These are phyloP conservation scores for Sphaerulina vaccinii DNA, from an alignment of 2,329 filamentous ascomycete genomes.

Conservation along the genomic window DNA sequence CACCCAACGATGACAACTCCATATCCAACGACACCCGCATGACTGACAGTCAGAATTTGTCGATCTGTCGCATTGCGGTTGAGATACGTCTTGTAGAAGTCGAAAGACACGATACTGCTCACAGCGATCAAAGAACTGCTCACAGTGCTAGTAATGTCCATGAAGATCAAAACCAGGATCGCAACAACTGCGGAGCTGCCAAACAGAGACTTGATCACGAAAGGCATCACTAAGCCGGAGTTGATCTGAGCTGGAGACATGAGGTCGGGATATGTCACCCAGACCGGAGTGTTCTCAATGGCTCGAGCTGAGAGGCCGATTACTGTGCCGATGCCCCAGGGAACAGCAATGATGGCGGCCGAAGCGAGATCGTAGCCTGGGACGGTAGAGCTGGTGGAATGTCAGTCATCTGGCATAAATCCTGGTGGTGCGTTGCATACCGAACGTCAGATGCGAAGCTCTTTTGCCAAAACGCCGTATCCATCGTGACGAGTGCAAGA, in stretches of 20 bases:
- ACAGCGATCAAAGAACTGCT: conserved; percentile 54
- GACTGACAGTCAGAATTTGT: conserved; percentile 38
- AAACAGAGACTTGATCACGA: conserved; percentile 45
- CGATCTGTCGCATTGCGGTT: conserved; percentile 47
- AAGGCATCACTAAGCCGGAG: conserved; percentile 50
- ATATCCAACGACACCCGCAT: conserved; percentile 39
- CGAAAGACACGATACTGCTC: conserved; percentile 51
- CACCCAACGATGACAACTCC: conserved; percentile 50
- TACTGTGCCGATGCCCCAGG: conserved; percentile 49
- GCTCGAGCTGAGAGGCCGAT: conserved; percentile 47
- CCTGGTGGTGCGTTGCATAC: too few relatives aligned
- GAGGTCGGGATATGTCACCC: conserved; percentile 44
- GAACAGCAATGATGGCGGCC: conserved; percentile 48
- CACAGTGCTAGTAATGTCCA: conserved; percentile 52
- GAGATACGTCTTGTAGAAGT: conserved; percentile 53
- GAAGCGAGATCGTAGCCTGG: conserved; percentile 49
- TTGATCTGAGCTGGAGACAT: conserved; percentile 44
- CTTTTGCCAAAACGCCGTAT: conserved; percentile 56
- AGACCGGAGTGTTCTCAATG: conserved; percentile 48
- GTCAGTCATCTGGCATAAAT: too few relatives aligned
- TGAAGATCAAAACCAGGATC: conserved; percentile 51
- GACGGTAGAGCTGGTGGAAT: conserved; percentile 45
- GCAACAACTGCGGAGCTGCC: conserved; percentile 45
- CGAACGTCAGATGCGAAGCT: conserved; percentile 50
- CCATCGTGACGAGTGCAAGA: conserved; percentile 51